Evolutionary conservation across 2,329 filamentous ascomycete species (phyloP).

Genomic region (Fonsecaea pedrosoi): DNA sequence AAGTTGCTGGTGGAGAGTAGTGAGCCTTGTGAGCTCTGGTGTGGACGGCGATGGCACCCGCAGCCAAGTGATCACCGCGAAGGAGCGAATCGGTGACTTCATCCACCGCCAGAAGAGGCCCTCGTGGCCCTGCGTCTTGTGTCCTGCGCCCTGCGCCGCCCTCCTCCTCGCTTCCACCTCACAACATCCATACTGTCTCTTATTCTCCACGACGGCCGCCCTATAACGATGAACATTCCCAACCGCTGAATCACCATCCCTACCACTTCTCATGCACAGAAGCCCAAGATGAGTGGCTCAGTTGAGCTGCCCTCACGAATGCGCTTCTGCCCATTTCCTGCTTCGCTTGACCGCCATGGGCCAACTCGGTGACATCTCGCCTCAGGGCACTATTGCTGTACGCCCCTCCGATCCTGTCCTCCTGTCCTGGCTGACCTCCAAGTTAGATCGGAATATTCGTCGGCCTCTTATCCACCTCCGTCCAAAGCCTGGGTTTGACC

Average conservation of each 20-base stretch:
- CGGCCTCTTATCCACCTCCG: slow-evolving; percentile 88
- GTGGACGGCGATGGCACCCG: neutral
- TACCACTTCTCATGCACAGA: slow-evolving; percentile 24
- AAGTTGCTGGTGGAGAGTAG: neutral
- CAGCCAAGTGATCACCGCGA: neutral
- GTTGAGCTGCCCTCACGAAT: slow-evolving; percentile 24
- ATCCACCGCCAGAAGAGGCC: neutral
- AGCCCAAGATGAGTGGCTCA: slow-evolving; percentile 32
- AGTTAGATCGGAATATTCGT: slow-evolving; percentile 86
- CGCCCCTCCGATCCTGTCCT: slow-evolving; percentile 43
- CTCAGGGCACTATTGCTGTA: slow-evolving; percentile 78
- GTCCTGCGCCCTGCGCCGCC: neutral
- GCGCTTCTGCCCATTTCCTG: slow-evolving; percentile 20
- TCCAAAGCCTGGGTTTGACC: slow-evolving; percentile 93
- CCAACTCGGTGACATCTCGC: slow-evolving; percentile 76
- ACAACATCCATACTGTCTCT: neutral
- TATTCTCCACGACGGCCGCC: neutral
- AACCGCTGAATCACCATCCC: neutral
- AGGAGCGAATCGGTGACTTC: slow-evolving; percentile 7
- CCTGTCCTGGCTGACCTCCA: slow-evolving; percentile 26
- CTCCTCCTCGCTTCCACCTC: neutral
- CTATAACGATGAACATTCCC: neutral
- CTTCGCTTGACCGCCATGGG: slow-evolving; percentile 60
- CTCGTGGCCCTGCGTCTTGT: neutral
- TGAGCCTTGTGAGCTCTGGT: neutral